Evolutionary conservation across 1,139 yeast species (phyloP).

Genomic region (Candida sp.): DNA sequence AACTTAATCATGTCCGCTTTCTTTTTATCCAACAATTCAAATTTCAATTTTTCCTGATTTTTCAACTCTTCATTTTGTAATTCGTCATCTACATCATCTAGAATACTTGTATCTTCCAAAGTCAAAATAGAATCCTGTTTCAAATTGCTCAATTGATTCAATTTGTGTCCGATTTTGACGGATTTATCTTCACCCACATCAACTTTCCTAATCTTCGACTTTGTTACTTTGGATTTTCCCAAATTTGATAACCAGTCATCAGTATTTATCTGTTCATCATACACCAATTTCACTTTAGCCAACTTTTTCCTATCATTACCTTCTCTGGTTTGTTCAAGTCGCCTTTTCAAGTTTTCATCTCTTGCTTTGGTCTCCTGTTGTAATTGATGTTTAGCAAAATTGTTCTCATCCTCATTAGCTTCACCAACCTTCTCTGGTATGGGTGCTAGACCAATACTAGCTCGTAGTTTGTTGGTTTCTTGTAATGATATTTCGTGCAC

Average conservation of each 20-base stretch:
- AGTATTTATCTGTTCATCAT: conserved; percentile 22
- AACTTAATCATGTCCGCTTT: conserved; percentile 23
- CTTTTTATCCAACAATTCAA: conserved; percentile 18
- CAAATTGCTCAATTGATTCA: conserved; percentile 34
- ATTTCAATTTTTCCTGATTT: conserved; percentile 23
- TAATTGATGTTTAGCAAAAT: conserved; percentile 14
- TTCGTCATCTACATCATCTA: conserved; percentile 48
- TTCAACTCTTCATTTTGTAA: conserved; percentile 42
- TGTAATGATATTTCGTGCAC: conserved; percentile 34
- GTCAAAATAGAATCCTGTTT: conserved; percentile 57
- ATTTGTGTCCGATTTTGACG: conserved; percentile 41
- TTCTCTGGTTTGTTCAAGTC: conserved; percentile 17
- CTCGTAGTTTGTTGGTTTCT: conserved; percentile 51
- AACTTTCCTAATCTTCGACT: conserved; percentile 2
- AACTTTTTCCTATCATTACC: conserved; percentile 16
- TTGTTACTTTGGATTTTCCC: conserved; percentile 9
- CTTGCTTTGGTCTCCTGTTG: conserved; percentile 6
- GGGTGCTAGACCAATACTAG: conserved; percentile 46
- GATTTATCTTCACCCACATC: conserved; percentile 16
- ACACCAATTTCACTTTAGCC: conserved; percentile 17
- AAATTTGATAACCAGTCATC: conserved; percentile 38
- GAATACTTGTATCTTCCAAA: conserved; percentile 54
- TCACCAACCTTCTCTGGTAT: conserved; percentile 19
- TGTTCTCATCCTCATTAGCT: conserved; percentile 8
- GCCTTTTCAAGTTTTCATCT: conserved; percentile 9